Conservation (phyloP, 108 stramenopile species). For the Schizochytrium sp. region DNA sequence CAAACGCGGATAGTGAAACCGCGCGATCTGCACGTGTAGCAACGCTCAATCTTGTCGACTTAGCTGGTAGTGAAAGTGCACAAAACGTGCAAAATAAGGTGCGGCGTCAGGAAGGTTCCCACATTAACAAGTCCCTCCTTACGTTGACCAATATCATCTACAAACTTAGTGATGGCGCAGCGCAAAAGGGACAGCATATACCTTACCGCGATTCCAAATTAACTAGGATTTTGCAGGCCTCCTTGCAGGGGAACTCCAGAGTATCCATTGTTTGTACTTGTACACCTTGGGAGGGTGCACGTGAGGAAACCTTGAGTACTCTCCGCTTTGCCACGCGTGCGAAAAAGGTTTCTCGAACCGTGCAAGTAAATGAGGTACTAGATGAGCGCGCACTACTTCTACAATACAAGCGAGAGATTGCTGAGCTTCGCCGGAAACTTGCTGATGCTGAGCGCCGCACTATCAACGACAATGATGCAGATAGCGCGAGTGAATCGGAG, state of each 20-base stretch:
- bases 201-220: constrained; percentile 62
- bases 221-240: constrained; percentile 36
- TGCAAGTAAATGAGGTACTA: constrained; percentile 49
- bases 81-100: constrained; percentile 14
- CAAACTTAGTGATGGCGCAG: constrained; percentile 91
- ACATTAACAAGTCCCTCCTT: constrained; percentile 81
- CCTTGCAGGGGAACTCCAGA: constrained; percentile 85
- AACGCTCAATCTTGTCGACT: constrained; percentile 57
- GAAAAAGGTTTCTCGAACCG: constrained; percentile 61
- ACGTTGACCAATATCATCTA: constrained; percentile 88
- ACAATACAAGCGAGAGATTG: constrained; percentile 47
- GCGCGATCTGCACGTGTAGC: neutral
- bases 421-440: constrained; percentile 22
- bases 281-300: constrained; percentile 83
- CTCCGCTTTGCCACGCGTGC: constrained; percentile 91
- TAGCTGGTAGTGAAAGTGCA: constrained; percentile 58
- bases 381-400: constrained; percentile 43
- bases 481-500: constrained; percentile 13
- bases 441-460: constrained; percentile 45
- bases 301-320: constrained; percentile 95
- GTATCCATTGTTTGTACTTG: constrained; percentile 94
- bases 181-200: constrained; percentile 64
- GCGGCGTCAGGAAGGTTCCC: constrained; percentile 86
- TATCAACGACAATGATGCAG: neutral
- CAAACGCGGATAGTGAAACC: neutral